Conservation (phyloP, 306 rosid genomes). For the cucumber (Cucumis sativus) region Cucumber_9930_V3 NC_026658.2:1400501-1401000, state of each 20-base stretch:
- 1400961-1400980: conserved; percentile 42
- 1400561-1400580: not conserved
- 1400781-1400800: conserved; percentile 64
- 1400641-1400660: not conserved
- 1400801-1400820: conserved; percentile 95
- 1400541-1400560: not conserved
- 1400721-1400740: not conserved
- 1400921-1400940: conserved; percentile 51
- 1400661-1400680: not conserved
- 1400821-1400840: conserved; percentile 8
- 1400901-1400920: conserved; percentile 61
- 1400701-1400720: not conserved
- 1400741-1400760: conserved; percentile 1
- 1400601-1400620: not conserved
- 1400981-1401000: too few relatives aligned
- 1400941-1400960: conserved; percentile 73
- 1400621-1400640: not conserved
- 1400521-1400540: not conserved
- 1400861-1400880: not conserved
- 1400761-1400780: conserved; percentile 43
- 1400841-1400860: not conserved
- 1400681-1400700: not conserved
- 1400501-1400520: not conserved
- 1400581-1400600: not conserved
- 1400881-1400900: conserved; percentile 11